Conservation (phyloP, 768 basidiomycete species). For the Lepiota brunneoincarnata region DNA sequence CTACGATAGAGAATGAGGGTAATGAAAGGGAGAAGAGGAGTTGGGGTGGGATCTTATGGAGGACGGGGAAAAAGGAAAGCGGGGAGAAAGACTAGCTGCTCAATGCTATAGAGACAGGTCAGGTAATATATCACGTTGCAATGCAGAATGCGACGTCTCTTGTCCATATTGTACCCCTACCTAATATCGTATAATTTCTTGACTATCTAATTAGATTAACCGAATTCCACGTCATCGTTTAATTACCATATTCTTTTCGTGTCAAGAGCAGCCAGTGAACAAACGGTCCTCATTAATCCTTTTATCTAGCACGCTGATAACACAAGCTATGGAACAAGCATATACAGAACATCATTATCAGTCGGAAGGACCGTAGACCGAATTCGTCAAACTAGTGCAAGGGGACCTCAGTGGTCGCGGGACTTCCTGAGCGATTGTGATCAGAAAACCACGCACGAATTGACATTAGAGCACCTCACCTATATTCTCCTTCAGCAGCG, state of each 20-base stretch:
- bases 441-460: neutral
- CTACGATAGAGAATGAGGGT: neutral
- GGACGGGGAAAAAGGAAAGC: slow-evolving; percentile 3
- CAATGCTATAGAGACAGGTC: neutral
- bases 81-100: neutral
- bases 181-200: too few species aligned
- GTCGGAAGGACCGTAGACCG: too few species aligned
- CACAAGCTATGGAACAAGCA: neutral
- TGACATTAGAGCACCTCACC: slow-evolving; percentile 38
- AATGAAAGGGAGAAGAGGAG: slow-evolving; percentile 1
- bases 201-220: too few species aligned
- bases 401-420: slow-evolving; percentile 75
- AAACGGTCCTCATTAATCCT: too few species aligned
- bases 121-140: too few species aligned
- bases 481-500: slow-evolving; percentile 93
- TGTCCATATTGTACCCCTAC: too few species aligned
- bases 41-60: slow-evolving; percentile 8
- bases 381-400: too few species aligned
- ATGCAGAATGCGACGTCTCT: too few species aligned
- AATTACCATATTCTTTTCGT: too few species aligned
- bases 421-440: slow-evolving; percentile 58
- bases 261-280: too few species aligned
- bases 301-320: too few species aligned
- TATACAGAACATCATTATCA: neutral
- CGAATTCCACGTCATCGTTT: too few species aligned